Evolutionary conservation across 768 basidiomycete species (phyloP), one percentile per base, ranked within the genome.

Genomic region (Tylopilus rubrobrunneus): DNA sequence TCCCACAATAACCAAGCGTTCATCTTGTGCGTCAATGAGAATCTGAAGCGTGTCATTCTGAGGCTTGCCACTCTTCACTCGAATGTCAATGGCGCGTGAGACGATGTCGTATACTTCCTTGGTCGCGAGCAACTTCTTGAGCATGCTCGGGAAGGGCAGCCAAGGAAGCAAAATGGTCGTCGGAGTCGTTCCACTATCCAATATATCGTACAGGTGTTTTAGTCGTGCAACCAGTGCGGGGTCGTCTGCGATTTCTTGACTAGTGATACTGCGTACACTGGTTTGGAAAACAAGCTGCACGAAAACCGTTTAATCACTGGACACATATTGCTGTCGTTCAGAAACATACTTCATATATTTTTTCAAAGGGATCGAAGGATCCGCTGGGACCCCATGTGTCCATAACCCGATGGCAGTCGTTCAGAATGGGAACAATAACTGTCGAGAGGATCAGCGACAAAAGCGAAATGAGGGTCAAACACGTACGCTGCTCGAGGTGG

Each of bases 21-120:
- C 86, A 63, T 89, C 88, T 15, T 81, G 78, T 31, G 75, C 75
- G 59, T 89, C 89, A 42, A 91, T 68, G 45, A 90, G 78, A 76
- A 87, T 81, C 60, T 91, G 88, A 23, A 89, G 75, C 1, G 86
- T 83, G 60, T 89, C 88, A 54, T 85, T 77, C 52, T 74, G 75
- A 37, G 77, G 70, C 31, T 80, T 71, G 17, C 83, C 85, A 60
- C 81, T 82, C 54, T 77, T 66, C 64, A 82, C 67, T 52, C 88
- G 75, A n/a, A 74, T 71, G 51, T 78, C 75, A 55, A 89, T 81
- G 37, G 81, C 80, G 11, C 67, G 67, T 47, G 75, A 74, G 49
- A 89, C 68, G 57, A 91, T 87, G 57, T 84, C 80, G 65, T 89
- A 89, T 52, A 91, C 84, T 59, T 82, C 73, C 68, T 87, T 89